Conservation (phyloP, 2,329 filamentous ascomycete species). For the Zymoseptoria pseudotritici region DNA sequence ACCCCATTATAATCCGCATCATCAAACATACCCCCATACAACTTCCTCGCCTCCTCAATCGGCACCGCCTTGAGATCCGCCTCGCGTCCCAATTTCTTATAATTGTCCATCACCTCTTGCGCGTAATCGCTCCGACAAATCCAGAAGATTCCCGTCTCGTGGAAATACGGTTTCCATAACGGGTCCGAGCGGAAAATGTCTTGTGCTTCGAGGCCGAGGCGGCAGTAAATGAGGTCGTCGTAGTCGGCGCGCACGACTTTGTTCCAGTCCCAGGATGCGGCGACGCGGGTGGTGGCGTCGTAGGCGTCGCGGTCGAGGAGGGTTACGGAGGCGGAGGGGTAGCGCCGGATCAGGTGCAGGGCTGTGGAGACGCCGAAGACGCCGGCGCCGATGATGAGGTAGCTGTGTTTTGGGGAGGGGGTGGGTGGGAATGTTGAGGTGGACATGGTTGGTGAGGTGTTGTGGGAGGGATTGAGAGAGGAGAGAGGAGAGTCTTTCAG, state of each 20-base stretch:
- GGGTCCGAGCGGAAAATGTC: conserved; percentile 53
- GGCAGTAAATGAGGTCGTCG: conserved; percentile 55
- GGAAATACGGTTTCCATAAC: conserved; percentile 47
- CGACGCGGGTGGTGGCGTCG: conserved; percentile 32
- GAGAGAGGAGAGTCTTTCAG: no score
- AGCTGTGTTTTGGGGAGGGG: conserved; percentile 12
- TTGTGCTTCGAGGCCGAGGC: conserved; percentile 58
- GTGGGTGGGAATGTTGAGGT: no score
- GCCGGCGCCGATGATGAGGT: conserved; percentile 30
- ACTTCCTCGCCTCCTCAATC: conserved; percentile 45
- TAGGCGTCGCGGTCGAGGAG: conserved; percentile 34
- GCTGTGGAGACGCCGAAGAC: conserved; percentile 53
- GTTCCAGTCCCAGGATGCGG: conserved; percentile 67
- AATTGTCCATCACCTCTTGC: conserved; percentile 43
- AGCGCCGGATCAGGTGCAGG: conserved; percentile 37
- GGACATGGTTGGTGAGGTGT: no score
- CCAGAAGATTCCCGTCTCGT: conserved; percentile 47
- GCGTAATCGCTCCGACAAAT: conserved; percentile 41
- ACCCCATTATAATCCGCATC: conserved; percentile 54
- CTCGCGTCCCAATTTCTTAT: conserved; percentile 42
- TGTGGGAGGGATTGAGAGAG: no score
- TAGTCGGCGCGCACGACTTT: conserved; percentile 67
- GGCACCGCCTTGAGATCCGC: conserved; percentile 42
- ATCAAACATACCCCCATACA: conserved; percentile 53
- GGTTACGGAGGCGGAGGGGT: conserved; percentile 34